Conservation (phyloP, 2,329 filamentous ascomycete species). For the Malbranchea cinnamomea region DNA sequence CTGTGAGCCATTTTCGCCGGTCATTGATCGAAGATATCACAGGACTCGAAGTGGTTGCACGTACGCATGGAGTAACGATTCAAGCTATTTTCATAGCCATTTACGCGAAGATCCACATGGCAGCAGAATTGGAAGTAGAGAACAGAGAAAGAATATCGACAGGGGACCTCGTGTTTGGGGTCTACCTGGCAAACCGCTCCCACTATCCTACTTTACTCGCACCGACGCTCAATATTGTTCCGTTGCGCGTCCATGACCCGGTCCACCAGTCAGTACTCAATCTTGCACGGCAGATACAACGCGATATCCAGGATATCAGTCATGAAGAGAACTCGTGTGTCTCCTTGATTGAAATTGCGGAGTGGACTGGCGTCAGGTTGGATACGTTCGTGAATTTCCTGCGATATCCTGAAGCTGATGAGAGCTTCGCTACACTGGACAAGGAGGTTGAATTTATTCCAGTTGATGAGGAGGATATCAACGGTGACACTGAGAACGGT, state of each 20-base stretch:
- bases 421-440: not conserved
- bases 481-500: slow-evolving; percentile 4
- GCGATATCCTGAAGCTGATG: slow-evolving; percentile 29
- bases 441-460: slow-evolving; percentile 4
- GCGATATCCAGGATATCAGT: slow-evolving; percentile 50
- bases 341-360: slow-evolving; percentile 53
- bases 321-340: slow-evolving; percentile 40
- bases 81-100: slow-evolving; percentile 65
- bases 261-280: slow-evolving; percentile 25
- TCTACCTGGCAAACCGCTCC: slow-evolving; percentile 71
- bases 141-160: slow-evolving; percentile 1
- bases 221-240: slow-evolving; percentile 68
- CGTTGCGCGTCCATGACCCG: slow-evolving; percentile 41
- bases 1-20: slow-evolving; percentile 32
- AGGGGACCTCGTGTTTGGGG: slow-evolving; percentile 47
- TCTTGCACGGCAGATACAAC: slow-evolving; percentile 48
- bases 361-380: slow-evolving; percentile 59
- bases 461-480: slow-evolving; percentile 4
- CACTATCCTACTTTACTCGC: slow-evolving; percentile 39
- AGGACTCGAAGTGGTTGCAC: slow-evolving; percentile 29
- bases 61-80: slow-evolving; percentile 44
- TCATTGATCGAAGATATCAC: slow-evolving; percentile 29
- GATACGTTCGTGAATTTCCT: slow-evolving; percentile 74
- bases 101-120: slow-evolving; percentile 33
- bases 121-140: slow-evolving; percentile 1